Conservation (phyloP, 768 basidiomycete genomes). For the Hygrophorus russula region DNA sequence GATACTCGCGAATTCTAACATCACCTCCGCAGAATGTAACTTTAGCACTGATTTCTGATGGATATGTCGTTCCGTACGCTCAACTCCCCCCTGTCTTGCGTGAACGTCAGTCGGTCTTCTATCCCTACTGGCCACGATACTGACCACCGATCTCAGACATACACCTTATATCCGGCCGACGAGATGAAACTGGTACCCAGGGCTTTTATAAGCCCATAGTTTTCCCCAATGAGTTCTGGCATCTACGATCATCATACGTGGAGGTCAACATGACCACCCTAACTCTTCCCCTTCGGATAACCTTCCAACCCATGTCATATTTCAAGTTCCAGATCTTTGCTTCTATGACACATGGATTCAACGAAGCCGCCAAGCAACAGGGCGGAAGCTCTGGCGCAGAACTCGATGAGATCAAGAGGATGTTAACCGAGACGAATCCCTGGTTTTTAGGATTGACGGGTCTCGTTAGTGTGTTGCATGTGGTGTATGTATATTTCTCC, state of each 20-base stretch:
- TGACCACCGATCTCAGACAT: constrained; percentile 35
- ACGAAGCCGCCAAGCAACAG: constrained; percentile 74
- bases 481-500: constrained; percentile 44
- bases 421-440: constrained; percentile 82
- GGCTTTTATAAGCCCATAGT: constrained; percentile 81
- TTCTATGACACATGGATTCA: constrained; percentile 76
- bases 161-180: constrained; percentile 42
- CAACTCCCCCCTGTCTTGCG: constrained; percentile 47
- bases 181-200: constrained; percentile 53
- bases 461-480: constrained; percentile 78
- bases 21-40: constrained; percentile 63
- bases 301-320: constrained; percentile 76
- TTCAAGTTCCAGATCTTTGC: constrained; percentile 85
- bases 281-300: constrained; percentile 67
- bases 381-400: constrained; percentile 54
- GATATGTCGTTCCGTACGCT: constrained; percentile 36
- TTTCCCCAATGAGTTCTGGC: constrained; percentile 95
- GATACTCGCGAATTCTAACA: neutral
- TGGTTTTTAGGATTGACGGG: constrained; percentile 81
- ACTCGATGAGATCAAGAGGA: constrained; percentile 91
- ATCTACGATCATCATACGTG: constrained; percentile 66
- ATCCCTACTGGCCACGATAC: neutral
- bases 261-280: constrained; percentile 83
- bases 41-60: constrained; percentile 72
- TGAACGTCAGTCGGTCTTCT: constrained; percentile 40